These are phyloP conservation scores for Aspergillus thermomutatus DNA, from an alignment of 2,329 filamentous ascomycete species.

Conservation along the genomic window DNA sequence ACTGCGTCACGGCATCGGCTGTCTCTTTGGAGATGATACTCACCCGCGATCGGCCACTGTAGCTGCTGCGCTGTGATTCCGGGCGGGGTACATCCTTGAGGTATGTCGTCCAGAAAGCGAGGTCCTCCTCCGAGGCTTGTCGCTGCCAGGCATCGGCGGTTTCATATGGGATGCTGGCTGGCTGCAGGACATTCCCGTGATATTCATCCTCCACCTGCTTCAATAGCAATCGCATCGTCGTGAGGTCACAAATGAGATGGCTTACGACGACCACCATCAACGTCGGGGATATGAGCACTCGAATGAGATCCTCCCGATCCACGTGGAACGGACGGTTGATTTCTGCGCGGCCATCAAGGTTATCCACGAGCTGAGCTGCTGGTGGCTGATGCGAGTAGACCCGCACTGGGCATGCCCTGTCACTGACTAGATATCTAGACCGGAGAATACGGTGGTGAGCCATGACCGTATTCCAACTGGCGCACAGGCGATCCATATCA, in stretches of 20 bases:
- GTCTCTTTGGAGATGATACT: background rate
- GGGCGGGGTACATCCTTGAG: background rate
- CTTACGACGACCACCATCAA: background rate
- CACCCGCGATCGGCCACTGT: background rate
- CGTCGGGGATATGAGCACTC: background rate
- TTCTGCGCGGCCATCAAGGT: background rate
- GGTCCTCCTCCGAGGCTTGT: background rate
- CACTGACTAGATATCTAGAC: background rate
- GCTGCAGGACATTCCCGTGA: background rate
- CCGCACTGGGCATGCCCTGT: background rate
- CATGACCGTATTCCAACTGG: constrained; percentile 1
- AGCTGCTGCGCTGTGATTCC: background rate
- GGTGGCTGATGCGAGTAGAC: background rate
- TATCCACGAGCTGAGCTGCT: background rate
- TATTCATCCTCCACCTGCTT: background rate
- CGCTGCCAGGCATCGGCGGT: background rate
- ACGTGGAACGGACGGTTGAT: constrained; percentile 3
- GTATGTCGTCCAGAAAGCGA: background rate
- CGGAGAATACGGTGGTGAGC: constrained; percentile 2
- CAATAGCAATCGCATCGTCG: background rate
- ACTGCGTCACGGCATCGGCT: background rate
- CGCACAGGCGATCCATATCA: background rate
- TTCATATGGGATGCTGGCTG: background rate
- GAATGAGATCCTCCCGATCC: background rate
- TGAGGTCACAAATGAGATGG: background rate